Conservation (phyloP, 202 grass and related monocot species). For the Saccharum hybrid region DNA sequence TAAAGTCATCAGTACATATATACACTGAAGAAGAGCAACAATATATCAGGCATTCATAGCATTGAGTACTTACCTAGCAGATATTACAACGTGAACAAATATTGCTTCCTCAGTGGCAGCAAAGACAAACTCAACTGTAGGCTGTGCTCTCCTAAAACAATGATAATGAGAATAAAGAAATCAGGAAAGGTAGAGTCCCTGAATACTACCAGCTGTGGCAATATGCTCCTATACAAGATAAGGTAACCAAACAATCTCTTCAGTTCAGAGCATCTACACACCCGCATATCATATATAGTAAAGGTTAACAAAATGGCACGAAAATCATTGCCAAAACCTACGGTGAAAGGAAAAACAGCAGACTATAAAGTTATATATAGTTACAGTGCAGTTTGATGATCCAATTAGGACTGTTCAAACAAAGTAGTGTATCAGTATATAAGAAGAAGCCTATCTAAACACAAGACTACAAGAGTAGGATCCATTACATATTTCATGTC, state of each 20-base stretch:
- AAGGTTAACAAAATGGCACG: slow-evolving; percentile 32
- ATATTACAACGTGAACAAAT: slow-evolving; percentile 90
- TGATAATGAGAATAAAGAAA: slow-evolving; percentile 46
- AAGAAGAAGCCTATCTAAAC: slow-evolving; percentile 25
- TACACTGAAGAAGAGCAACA: slow-evolving; percentile 31
- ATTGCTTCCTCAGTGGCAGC: slow-evolving; percentile 94
- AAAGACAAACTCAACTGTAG: slow-evolving; percentile 92
- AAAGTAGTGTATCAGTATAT: slow-evolving; percentile 16
- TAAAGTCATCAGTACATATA: slow-evolving; percentile 14
- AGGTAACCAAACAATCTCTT: slow-evolving; percentile 25
- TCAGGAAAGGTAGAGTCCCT: slow-evolving; percentile 36
- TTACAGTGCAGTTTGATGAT: slow-evolving; percentile 18
- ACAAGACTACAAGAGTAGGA: slow-evolving; percentile 12
- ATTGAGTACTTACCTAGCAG: slow-evolving; percentile 78
- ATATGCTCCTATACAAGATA: slow-evolving; percentile 36
- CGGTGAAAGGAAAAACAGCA: slow-evolving; percentile 5
- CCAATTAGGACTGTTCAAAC: slow-evolving; percentile 16
- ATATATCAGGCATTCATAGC: slow-evolving; percentile 12
- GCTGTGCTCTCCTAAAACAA: slow-evolving; percentile 77
- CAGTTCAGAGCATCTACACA: slow-evolving; percentile 8
- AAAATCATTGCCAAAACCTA: slow-evolving; percentile 16
- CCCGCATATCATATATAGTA: slow-evolving; percentile 16
- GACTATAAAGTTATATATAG: slow-evolving; percentile 5
- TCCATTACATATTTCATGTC: slow-evolving; percentile 7
- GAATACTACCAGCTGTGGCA: slow-evolving; percentile 1